Base-by-base conservation (phyloP, 495 filamentous ascomycete species). In the Elaphomyces granulatus region DNA sequence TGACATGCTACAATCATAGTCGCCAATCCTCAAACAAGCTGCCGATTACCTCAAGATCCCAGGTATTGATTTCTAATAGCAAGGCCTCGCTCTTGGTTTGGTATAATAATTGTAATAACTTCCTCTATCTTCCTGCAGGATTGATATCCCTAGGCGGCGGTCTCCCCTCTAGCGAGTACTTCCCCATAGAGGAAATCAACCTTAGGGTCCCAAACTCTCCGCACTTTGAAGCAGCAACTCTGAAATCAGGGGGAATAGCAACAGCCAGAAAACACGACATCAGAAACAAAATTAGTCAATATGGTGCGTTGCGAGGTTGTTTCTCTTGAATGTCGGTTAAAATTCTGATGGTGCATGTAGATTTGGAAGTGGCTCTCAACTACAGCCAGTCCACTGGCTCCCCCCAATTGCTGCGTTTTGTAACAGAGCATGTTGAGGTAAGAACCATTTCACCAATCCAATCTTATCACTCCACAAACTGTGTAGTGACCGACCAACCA, bases 61-160 rank as follows among this genome's bases (percentile, higher is more conserved):
- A 18, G 80, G 80, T 48, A 52, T 6, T 28, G 31, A 7, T 15
- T 32, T 4, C 4, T n/a, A 9, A 41, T 15, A 7, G n/a, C n/a
- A 28, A 28, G 23, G 23, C 23, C 23, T 28, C 6, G n/a, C n/a
- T n/a, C n/a, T n/a, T n/a, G n/a, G n/a, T n/a, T n/a, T n/a, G n/a
- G n/a, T n/a, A 26, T 8, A 17, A 34, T 1, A 19, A n/a, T 4
- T 18, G 2, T 15, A 32, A 20, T 15, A 15, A 19, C 3, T 2
- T 30, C 19, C 3, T 17, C 12, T 44, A 10, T 26, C 32, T 28
- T 4, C 10, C 32, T 15, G n/a, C 36, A 63, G 75, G 72, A 3
- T 45, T 81, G 37, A 88, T 98, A 55, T 90, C 83, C 3, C 76
- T 98, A 9, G 90, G 90, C 41, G 92, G 92, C 45, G 90, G 90